Base-by-base conservation (phyloP, 2,329 filamentous ascomycete genomes). In the Fusarium abutilonis region DNA sequence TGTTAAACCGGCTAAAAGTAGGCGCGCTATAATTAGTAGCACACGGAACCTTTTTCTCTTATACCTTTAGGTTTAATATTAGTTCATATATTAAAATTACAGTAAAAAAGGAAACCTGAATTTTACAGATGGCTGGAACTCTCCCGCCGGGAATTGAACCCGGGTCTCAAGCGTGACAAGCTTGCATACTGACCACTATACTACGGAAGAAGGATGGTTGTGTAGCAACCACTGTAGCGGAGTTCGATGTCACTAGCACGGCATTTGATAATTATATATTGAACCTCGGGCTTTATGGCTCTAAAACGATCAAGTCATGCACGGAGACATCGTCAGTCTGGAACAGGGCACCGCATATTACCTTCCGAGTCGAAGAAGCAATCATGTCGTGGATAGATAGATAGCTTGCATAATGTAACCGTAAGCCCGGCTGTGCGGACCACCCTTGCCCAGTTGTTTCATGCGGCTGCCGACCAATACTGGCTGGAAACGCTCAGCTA, bases 161-260 rank as follows among this genome's bases (percentile, higher is more conserved):
- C 54, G 54, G 54, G 54, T 56, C 54, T 56, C 54, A 56, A 56
- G 54, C 54, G 52, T 50, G 52, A 57, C 54, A 57, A 56, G 54
- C 52, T 56, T 58, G 52, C 55, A 57, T 58, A 58, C 55, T 58
- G 55, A 57, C 55, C 55, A 58, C 53, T 58, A 58, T 58, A 58
- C 56, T 59, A 59, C 56, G 56, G 56, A 59, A 59, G 56, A 59
- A 36, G 40, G 4, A 59, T 59, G 54, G 32, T 46, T 59, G 56
- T 59, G 35, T 19, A 32, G 26, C 56, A 52, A 31, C 17, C 47
- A 59, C 23, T 59, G 54, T 59, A 59, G 56, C 29, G 34, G 19
- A 59, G 56, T 59, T 59, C 40, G 56, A 59, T 59, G 31, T 28
- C 28, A 35, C 41, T 26, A 26, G 32, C 1, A 6, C 3, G 31